Base-by-base conservation (phyloP, 23 red algal species). In the Gracilaria domingensis region DNA sequence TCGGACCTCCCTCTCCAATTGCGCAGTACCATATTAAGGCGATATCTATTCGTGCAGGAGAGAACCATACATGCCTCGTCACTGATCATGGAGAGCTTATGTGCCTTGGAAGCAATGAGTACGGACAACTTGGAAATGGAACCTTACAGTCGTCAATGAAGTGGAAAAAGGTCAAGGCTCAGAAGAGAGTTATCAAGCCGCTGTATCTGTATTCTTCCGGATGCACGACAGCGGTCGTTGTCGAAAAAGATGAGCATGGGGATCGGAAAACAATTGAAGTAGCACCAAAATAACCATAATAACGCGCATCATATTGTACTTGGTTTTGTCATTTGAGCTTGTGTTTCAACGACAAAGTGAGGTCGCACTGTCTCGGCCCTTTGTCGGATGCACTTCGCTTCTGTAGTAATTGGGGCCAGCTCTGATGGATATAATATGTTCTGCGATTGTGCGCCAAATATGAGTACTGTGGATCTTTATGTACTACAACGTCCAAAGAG, bases 121-220 rank as follows among this genome's bases (percentile, higher is more conserved):
- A 67, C 23, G 93, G 93, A 42, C 93, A 95, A 70, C 83, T 95
- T 74, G 93, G 93, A n/a, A 81, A 35, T 60, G 93, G 93, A 54
- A 88, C 80, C 21, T 45, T 80, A 72, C 93, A 95, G 29, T 69
- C 82, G n/a, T 81, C 82, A 21, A 83, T 83, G 75, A 62, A 69
- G 25, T 91, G 88, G 88, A 70, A 62, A 50, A 81, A 71, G 61
- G 88, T 83, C 20, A 75, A 59, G 32, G 14, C 61, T n/a, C 37
- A 30, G 25, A 91, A 70, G 58, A 89, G 56, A 54, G 49, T 70
- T 5, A 40, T 89, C 9, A 77, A 79, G 39, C 85, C 85, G 47
- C 80, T 47, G 7, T 89, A 76, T 59, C 45, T 89, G 24, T 45
- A 76, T 62, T 60, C 48, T 53, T 64, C 70, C 3, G 74, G 85